phyloP scores from a whole-genome alignment of 2,329 filamentous ascomycete genomes.

The Cladosporium colombiae region DNA sequence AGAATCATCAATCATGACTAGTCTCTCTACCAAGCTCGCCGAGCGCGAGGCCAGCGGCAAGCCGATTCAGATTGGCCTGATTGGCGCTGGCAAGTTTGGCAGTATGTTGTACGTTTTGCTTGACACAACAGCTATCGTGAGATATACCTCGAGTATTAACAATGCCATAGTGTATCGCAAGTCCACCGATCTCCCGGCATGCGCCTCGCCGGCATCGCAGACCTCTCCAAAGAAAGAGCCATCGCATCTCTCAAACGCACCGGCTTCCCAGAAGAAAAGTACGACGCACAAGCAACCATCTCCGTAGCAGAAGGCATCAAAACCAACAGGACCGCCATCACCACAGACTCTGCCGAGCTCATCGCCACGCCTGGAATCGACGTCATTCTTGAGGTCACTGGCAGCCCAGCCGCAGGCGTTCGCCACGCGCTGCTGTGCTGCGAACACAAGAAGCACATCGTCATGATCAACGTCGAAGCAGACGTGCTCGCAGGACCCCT shows the following conservation, averaged over 20 bases:
- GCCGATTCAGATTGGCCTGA: constrained; percentile 46
- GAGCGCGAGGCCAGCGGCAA: constrained; percentile 43
- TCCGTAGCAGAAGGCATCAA: constrained; percentile 45
- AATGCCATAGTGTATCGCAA: constrained; percentile 43
- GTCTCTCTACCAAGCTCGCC: constrained; percentile 45
- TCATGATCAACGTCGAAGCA: constrained; percentile 52
- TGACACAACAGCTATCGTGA: background rate
- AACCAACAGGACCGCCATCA: constrained; percentile 45
- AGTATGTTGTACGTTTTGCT: constrained; percentile 38
- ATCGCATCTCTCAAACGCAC: constrained; percentile 45
- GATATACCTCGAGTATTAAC: background rate
- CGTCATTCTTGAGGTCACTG: constrained; percentile 48
- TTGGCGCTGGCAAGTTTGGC: constrained; percentile 51
- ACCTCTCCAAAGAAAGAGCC: constrained; percentile 46
- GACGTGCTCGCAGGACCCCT: constrained; percentile 48
- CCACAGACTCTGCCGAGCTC: constrained; percentile 45
- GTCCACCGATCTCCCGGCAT: constrained; percentile 47
- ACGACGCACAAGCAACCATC: constrained; percentile 38
- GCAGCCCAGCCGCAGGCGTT: constrained; percentile 47
- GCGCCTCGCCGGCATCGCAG: constrained; percentile 47
- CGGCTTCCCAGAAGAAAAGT: constrained; percentile 43
- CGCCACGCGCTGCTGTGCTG: constrained; percentile 48
- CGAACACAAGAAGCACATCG: constrained; percentile 52
- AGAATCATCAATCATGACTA: constrained; percentile 36
- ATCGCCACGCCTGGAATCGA: constrained; percentile 48